Evolutionary conservation across 1,284 basidiomycete genomes (phyloP), one percentile per base, ranked within the genome.

Genomic region (Puccinia hordei): DNA sequence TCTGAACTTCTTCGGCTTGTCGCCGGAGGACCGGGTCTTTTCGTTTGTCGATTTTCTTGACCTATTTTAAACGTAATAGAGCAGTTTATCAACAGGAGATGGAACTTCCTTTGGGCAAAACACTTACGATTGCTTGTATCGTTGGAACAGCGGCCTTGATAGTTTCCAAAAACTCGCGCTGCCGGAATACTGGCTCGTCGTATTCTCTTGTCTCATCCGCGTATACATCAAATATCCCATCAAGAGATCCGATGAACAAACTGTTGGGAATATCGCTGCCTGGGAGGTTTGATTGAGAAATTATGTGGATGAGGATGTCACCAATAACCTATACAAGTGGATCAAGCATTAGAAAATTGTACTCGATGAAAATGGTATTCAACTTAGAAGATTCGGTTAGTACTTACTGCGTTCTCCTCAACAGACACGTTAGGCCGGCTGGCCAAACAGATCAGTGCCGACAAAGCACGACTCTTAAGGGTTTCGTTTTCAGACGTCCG

Each of bases 11-110:
- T 35, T 79, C 77, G 27, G 68, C 68, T 15, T 69, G 65, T 15
- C 38, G 38, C 10, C 77, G 49, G 9, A 79, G 55, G 9, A 27
- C 24, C 0, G 53, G 68, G 13, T 79, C 66, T 41, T 71, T 72
- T 24, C 77, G 30, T 66, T 79, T 79, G 35, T 79, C 77, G n/a
- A 79, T 79, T 30, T 59, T 79, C 55, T 79, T 79, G 30, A 72
- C 77, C 77, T 79, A 15, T 15, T 46, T 49, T 33, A 57, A 15
- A 35, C 44, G 35, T 55, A 19, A 53, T 5, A 38, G 24, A 41
- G 41, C 24, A 24, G 33, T 24, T 22, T 13, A 44, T 49, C 57
- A 59, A 33, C 57, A 27, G 15, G 27, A 17, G 35, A 27, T 24
- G 5, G 24, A 30, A 41, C 19, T 27, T 41, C 12, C 1, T 27